Evolutionary conservation across 2,329 filamentous ascomycete genomes (phyloP).

Genomic region (Penicillium sp.): DNA sequence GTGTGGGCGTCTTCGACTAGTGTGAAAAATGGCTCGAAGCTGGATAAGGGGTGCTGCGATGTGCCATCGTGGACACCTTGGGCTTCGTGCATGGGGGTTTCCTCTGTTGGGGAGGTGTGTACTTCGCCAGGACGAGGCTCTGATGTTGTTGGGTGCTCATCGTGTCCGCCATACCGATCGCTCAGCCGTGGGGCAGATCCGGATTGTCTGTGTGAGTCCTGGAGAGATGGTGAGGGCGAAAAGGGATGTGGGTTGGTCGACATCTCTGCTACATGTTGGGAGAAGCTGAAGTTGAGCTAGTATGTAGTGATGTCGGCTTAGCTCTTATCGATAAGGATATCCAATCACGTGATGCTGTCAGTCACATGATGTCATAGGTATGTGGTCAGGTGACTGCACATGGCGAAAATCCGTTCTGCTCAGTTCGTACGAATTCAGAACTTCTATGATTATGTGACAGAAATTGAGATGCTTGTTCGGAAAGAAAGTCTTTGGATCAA

Average conservation of each 20-base stretch:
- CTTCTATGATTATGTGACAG: no score
- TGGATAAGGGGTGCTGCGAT: constrained; percentile 2
- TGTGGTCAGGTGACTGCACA: no score
- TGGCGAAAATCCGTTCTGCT: no score
- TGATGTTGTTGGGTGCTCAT: constrained; percentile 7
- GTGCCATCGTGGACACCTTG: constrained; percentile 6
- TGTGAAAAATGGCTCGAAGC: constrained; percentile 77
- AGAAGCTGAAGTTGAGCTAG: constrained; percentile 1
- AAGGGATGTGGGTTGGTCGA: constrained; percentile 25
- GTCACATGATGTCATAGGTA: no score
- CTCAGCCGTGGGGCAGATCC: constrained; percentile 14
- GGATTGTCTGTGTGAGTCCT: constrained; percentile 9
- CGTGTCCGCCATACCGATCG: constrained; percentile 8
- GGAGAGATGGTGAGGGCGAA: constrained; percentile 25
- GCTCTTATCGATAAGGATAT: constrained; percentile 30
- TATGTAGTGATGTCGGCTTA: background rate
- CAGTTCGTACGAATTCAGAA: no score
- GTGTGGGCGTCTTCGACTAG: constrained; percentile 72
- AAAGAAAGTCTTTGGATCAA: no score
- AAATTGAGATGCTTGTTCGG: no score
- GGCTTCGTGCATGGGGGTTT: constrained; percentile 3
- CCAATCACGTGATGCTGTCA: constrained; percentile 1
- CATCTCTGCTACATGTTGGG: constrained; percentile 35
- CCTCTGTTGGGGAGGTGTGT: constrained; percentile 7
- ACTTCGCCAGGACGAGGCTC: constrained; percentile 1